A percentile compares a stretch with the other conserved stretches of the same genome.
These are phyloP conservation scores for Aspergillus vadensis DNA, from an alignment of 2,329 filamentous ascomycete genomes.

Conservation along the genomic window DNA sequence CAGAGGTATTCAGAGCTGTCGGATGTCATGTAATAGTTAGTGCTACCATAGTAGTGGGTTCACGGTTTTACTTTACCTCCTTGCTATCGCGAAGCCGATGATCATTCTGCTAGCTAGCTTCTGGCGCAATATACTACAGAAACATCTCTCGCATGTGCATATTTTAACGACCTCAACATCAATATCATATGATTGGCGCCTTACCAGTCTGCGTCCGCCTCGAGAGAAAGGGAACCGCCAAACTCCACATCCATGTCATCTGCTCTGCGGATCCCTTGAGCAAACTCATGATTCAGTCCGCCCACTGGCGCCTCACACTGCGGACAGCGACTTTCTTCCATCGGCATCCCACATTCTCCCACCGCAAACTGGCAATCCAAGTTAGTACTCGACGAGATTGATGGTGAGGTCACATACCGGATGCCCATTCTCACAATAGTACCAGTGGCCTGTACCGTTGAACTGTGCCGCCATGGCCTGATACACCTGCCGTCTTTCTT, in stretches of 20 bases:
- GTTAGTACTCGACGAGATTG: not conserved
- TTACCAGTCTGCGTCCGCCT: too few relatives aligned
- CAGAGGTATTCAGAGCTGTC: too few relatives aligned
- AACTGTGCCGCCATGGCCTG: constrained; percentile 15
- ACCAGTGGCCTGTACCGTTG: constrained; percentile 15
- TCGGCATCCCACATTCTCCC: constrained; percentile 36
- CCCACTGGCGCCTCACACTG: constrained; percentile 29
- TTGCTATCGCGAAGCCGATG: too few relatives aligned
- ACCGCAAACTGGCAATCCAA: constrained; percentile 25
- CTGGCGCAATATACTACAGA: too few relatives aligned
- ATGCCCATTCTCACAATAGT: constrained; percentile 16
- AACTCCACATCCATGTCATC: constrained; percentile 7
- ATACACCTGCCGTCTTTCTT: constrained; percentile 13
- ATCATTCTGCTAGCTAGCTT: too few relatives aligned
- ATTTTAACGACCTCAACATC: too few relatives aligned
- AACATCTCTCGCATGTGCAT: too few relatives aligned
- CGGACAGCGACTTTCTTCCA: constrained; percentile 31
- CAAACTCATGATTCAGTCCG: constrained; percentile 21
- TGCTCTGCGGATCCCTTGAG: not conserved
- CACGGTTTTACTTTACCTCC: too few relatives aligned
- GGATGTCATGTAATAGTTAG: too few relatives aligned
- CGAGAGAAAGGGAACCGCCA: not conserved
- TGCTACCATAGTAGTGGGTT: too few relatives aligned
- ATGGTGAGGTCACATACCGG: constrained; percentile 7
- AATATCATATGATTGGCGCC: too few relatives aligned